These are phyloP conservation scores for Umbilicus rupestris DNA, from an alignment of 164 flowering plant species.

Conservation along the genomic window DNA sequence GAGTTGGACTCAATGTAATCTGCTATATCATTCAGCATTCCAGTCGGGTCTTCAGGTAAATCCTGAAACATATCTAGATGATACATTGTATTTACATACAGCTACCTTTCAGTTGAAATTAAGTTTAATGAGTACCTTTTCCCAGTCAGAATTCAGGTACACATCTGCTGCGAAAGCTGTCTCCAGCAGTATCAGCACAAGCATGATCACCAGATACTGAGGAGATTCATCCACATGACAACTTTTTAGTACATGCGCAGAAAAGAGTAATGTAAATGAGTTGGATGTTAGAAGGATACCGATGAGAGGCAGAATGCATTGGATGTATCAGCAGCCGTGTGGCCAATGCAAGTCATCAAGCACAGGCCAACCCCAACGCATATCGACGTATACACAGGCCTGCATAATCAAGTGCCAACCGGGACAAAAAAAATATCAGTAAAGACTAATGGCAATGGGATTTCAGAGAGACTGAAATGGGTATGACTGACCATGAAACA, in stretches of 20 bases:
- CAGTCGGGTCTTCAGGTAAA: slow-evolving; percentile 33
- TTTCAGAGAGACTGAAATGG: too few species aligned
- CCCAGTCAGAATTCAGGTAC: slow-evolving; percentile 28
- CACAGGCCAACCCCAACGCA: slow-evolving; percentile 22
- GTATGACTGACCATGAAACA: slow-evolving; percentile 38
- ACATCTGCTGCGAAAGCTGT: slow-evolving; percentile 20
- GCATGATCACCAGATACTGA: slow-evolving; percentile 19
- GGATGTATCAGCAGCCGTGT: slow-evolving; percentile 28
- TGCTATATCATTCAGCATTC: slow-evolving; percentile 25
- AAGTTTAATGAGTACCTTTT: slow-evolving; percentile 18
- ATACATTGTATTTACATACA: not conserved
- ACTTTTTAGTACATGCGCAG: not conserved
- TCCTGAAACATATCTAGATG: slow-evolving; percentile 22
- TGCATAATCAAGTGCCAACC: too few species aligned
- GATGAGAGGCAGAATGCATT: slow-evolving; percentile 26
- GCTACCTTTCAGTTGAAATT: not conserved
- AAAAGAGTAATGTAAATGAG: not conserved
- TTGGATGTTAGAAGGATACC: slow-evolving; percentile 24
- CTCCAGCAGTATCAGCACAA: slow-evolving; percentile 22
- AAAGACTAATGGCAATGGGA: too few species aligned
- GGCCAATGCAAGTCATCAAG: slow-evolving; percentile 23
- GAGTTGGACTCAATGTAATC: slow-evolving; percentile 24
- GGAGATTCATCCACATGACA: slow-evolving; percentile 4
- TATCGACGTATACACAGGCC: slow-evolving; percentile 27
- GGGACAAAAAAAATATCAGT: not conserved